Conservation (phyloP, 2,329 filamentous ascomycete genomes). For the Zalaria sp. region DNA sequence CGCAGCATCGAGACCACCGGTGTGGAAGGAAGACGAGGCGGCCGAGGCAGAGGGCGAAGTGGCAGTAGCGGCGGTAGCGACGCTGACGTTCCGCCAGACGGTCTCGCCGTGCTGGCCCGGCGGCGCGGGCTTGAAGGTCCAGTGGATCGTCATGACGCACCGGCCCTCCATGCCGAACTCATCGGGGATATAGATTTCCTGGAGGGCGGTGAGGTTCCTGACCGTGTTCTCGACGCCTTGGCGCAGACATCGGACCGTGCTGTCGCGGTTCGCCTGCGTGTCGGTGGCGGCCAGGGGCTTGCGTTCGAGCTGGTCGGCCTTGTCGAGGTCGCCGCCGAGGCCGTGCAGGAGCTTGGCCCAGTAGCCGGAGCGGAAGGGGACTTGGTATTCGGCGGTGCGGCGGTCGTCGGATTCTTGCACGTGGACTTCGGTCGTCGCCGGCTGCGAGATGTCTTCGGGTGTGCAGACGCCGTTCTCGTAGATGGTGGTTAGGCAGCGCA, state of each 20-base stretch:
- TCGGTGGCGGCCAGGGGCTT: background rate
- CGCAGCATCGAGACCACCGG: background rate
- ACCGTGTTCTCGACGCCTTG: conserved; percentile 1
- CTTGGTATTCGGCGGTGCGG: conserved; percentile 1
- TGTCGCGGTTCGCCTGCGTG: background rate
- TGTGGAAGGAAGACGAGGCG: background rate
- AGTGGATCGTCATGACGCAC: conserved; percentile 2
- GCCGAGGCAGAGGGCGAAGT: background rate
- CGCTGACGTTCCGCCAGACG: background rate
- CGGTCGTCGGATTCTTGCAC: background rate
- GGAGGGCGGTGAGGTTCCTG: conserved; percentile 1
- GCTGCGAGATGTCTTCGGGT: background rate
- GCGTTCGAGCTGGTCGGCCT: background rate
- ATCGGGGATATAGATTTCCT: conserved; percentile 1
- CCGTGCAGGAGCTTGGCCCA: conserved; percentile 2
- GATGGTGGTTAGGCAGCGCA: conserved; percentile 13
- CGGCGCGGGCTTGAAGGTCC: conserved; percentile 1
- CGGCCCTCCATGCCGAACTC: background rate
- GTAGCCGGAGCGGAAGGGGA: conserved; percentile 2
- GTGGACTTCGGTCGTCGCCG: background rate
- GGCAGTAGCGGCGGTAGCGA: background rate
- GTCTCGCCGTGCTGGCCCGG: background rate
- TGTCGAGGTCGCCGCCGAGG: background rate
- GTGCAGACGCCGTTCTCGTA: conserved; percentile 10
- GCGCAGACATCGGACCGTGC: background rate